phyloP scores from a whole-genome alignment of 2,329 filamentous ascomycete genomes.

The Fusarium sp. region DNA sequence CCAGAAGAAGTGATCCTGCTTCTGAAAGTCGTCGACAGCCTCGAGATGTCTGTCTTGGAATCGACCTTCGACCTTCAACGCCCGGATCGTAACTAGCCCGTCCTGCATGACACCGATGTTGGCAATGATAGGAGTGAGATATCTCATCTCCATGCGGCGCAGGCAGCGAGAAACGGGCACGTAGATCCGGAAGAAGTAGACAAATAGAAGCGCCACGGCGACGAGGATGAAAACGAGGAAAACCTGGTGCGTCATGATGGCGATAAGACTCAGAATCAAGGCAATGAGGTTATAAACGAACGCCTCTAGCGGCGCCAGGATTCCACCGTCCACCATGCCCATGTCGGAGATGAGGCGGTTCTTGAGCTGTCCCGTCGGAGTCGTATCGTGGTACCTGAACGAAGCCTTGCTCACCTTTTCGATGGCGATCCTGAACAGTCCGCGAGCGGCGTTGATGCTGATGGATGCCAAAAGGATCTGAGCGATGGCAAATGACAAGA shows the following conservation, averaged over 20 bases:
- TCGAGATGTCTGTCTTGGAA: constrained; percentile 82
- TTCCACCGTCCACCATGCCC: constrained; percentile 86
- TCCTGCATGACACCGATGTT: constrained; percentile 91
- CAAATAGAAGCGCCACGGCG: constrained; percentile 70
- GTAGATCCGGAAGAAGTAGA: constrained; percentile 77
- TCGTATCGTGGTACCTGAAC: constrained; percentile 91
- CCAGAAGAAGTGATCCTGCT: constrained; percentile 97
- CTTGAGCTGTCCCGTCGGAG: constrained; percentile 88
- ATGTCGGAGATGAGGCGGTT: constrained; percentile 92
- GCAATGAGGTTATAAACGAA: constrained; percentile 75
- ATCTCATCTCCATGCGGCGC: constrained; percentile 86
- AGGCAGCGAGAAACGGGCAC: constrained; percentile 84
- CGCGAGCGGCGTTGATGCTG: constrained; percentile 77
- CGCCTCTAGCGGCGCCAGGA: constrained; percentile 74
- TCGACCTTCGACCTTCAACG: constrained; percentile 77
- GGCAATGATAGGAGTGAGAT: constrained; percentile 84
- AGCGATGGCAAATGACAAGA: constrained; percentile 66
- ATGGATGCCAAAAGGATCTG: constrained; percentile 77
- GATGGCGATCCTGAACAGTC: constrained; percentile 77
- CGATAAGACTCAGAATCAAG: constrained; percentile 74
- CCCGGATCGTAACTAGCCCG: constrained; percentile 84
- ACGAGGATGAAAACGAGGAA: constrained; percentile 76
- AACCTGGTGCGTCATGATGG: constrained; percentile 82
- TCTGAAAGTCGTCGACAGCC: constrained; percentile 88
- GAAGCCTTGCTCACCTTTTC: constrained; percentile 77